phyloP scores from a whole-genome alignment of 805 yeast species.

The Dipodascus albidus region DNA sequence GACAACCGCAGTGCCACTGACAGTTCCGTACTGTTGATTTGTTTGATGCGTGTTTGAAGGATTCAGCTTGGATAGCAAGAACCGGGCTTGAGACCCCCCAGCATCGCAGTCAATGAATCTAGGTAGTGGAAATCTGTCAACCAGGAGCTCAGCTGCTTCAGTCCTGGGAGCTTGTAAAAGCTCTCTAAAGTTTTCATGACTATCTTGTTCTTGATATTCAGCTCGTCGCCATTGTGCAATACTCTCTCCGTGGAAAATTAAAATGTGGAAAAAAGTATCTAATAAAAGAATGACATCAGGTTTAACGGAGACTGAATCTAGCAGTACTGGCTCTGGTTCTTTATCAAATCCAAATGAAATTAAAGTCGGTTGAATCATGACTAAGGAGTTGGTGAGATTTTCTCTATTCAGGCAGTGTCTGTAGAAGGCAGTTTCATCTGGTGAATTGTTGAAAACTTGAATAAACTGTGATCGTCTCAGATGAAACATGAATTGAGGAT shows the following conservation, averaged over 20 bases:
- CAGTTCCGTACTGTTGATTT: constrained; percentile 35
- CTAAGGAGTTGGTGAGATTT: constrained; percentile 82
- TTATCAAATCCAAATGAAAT: constrained; percentile 74
- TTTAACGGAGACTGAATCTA: constrained; percentile 86
- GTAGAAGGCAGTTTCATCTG: constrained; percentile 96
- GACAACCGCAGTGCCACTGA: constrained; percentile 60
- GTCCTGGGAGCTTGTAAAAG: constrained; percentile 79
- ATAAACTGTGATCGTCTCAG: constrained; percentile 92
- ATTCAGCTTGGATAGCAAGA: constrained; percentile 85
- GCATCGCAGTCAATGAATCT: constrained; percentile 95
- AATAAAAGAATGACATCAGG: constrained; percentile 78
- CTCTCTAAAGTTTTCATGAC: constrained; percentile 76
- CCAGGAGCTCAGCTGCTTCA: constrained; percentile 84
- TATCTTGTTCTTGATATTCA: constrained; percentile 85
- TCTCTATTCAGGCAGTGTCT: constrained; percentile 86
- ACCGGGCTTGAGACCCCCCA: constrained; percentile 98
- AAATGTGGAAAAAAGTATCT: constrained; percentile 94
- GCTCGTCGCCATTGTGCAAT: constrained; percentile 95
- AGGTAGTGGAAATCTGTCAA: constrained; percentile 95
- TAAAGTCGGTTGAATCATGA: constrained; percentile 96
- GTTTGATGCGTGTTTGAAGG: constrained; percentile 80
- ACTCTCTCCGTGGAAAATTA: constrained; percentile 90
- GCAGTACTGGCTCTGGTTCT: constrained; percentile 80
- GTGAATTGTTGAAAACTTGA: constrained; percentile 94
- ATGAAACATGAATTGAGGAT: constrained; percentile 94